phyloP scores from a whole-genome alignment of 129 eudicot species.

The Artemisia annua region DNA sequence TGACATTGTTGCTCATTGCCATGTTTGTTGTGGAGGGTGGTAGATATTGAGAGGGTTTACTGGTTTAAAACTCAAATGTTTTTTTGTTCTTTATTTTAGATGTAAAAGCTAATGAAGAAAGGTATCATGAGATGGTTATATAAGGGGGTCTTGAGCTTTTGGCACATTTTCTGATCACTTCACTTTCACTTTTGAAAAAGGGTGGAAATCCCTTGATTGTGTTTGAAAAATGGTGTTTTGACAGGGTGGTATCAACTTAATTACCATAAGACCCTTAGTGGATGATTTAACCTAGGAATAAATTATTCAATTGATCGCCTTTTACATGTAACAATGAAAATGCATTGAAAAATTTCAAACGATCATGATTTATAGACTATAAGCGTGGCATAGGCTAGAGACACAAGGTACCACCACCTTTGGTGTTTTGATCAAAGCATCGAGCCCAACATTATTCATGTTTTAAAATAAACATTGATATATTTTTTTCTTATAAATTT shows the following conservation, averaged over 20 bases:
- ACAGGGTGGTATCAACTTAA: conserved; percentile 23
- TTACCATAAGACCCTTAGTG: conserved; percentile 26
- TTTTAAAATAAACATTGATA: too few relatives aligned
- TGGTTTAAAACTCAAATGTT: conserved; percentile 5
- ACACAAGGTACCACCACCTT: too few relatives aligned
- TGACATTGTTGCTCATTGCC: conserved; percentile 83
- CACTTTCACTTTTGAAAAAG: conserved; percentile 32
- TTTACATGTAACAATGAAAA: too few relatives aligned
- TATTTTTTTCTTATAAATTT: too few relatives aligned
- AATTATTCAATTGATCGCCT: too few relatives aligned
- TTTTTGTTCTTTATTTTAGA: conserved; percentile 41
- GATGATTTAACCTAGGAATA: too few relatives aligned
- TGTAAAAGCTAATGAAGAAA: conserved; percentile 36
- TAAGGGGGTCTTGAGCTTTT: conserved; percentile 34
- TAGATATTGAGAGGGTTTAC: conserved; percentile 9
- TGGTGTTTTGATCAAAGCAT: too few relatives aligned
- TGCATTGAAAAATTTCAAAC: too few relatives aligned
- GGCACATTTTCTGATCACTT: conserved; percentile 25
- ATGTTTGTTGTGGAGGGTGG: conserved; percentile 28
- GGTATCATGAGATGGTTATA: conserved; percentile 23
- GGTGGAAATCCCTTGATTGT: conserved; percentile 41
- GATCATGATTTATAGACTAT: too few relatives aligned
- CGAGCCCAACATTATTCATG: too few relatives aligned
- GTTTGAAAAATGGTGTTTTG: conserved; percentile 37
- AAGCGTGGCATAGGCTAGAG: too few relatives aligned